Percentiles rank a stretch among this genome's conserved stretches.
These are phyloP conservation scores for Lentithecium fluviatile DNA, from an alignment of 495 filamentous ascomycete species.

Conservation along the genomic window DNA sequence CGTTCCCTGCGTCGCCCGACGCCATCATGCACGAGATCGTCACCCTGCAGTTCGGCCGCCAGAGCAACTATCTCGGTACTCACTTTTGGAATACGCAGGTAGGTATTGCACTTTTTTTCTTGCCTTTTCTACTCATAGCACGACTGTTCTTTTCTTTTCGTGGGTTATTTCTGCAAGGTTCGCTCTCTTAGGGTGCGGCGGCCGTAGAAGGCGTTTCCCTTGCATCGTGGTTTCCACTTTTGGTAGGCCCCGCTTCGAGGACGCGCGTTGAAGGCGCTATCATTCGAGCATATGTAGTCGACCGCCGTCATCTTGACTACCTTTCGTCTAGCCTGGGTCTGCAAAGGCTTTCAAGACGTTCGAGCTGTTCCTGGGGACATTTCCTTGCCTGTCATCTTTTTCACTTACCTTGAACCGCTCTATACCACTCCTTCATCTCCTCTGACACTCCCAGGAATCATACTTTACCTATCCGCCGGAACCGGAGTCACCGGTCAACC, in stretches of 20 bases:
- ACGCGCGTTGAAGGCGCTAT: too few species aligned
- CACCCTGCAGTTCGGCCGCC: slow-evolving; percentile 88
- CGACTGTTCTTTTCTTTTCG: neutral
- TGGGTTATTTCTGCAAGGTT: neutral
- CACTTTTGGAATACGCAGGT: slow-evolving; percentile 98
- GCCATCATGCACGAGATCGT: slow-evolving; percentile 87
- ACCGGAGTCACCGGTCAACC: slow-evolving; percentile 71
- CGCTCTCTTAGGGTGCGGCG: too few species aligned
- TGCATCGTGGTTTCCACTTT: too few species aligned
- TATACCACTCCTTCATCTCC: neutral
- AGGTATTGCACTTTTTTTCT: slow-evolving; percentile 10
- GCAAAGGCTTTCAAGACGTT: too few species aligned
- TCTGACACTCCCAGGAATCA: slow-evolving; percentile 66
- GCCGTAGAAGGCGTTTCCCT: too few species aligned
- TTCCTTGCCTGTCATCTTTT: too few species aligned
- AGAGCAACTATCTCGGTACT: slow-evolving; percentile 90
- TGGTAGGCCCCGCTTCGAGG: too few species aligned
- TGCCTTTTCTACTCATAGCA: neutral
- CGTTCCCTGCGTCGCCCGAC: too few species aligned
- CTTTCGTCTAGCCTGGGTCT: too few species aligned
- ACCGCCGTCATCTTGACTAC: too few species aligned
- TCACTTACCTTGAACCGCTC: neutral
- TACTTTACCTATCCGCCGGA: slow-evolving; percentile 87
- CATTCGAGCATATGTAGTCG: too few species aligned
- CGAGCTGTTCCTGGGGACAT: too few species aligned